phyloP scores from a whole-genome alignment of 73 alveolate species.

The Uronychia setigera region DNA sequence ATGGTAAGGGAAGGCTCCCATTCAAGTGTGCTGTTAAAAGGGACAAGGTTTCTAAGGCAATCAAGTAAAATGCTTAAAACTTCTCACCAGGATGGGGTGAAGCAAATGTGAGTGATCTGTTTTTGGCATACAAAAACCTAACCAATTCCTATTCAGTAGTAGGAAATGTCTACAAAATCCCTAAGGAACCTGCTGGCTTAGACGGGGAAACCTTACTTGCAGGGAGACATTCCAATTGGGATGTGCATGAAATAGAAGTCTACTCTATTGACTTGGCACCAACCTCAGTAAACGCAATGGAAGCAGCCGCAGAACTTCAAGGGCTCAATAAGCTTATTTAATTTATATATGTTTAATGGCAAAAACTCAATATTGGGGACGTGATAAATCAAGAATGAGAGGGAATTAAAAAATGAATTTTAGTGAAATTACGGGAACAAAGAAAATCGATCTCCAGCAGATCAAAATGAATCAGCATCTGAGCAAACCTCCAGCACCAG shows the following conservation, averaged over 20 bases:
- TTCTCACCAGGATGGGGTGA: conserved; percentile 92
- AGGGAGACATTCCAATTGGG: conserved; percentile 86
- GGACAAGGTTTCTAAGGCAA: conserved; percentile 76
- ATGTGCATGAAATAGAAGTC: conserved; percentile 79
- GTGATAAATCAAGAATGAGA: neutral
- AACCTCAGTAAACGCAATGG: neutral
- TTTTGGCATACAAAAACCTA: conserved; percentile 80
- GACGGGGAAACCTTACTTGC: conserved; percentile 80
- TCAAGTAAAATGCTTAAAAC: conserved; percentile 79
- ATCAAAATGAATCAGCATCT: neutral
- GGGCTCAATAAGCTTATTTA: neutral
- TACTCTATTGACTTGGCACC: conserved; percentile 47
- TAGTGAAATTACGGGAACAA: neutral
- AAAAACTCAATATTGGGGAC: neutral
- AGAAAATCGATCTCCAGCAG: too few species aligned
- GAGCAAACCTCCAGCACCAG: too few species aligned
- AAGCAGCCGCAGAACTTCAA: neutral
- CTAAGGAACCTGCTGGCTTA: conserved; percentile 54
- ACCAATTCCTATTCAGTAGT: conserved; percentile 76
- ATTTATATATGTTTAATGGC: too few species aligned
- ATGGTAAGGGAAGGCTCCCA: conserved; percentile 79
- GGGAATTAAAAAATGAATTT: neutral
- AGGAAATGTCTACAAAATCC: conserved; percentile 84
- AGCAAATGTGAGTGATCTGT: conserved; percentile 83
- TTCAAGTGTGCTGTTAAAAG: conserved; percentile 75